These are phyloP conservation scores for Leucaena leucocephala DNA, from an alignment of 306 rosid genomes.

Conservation along the genomic window DNA sequence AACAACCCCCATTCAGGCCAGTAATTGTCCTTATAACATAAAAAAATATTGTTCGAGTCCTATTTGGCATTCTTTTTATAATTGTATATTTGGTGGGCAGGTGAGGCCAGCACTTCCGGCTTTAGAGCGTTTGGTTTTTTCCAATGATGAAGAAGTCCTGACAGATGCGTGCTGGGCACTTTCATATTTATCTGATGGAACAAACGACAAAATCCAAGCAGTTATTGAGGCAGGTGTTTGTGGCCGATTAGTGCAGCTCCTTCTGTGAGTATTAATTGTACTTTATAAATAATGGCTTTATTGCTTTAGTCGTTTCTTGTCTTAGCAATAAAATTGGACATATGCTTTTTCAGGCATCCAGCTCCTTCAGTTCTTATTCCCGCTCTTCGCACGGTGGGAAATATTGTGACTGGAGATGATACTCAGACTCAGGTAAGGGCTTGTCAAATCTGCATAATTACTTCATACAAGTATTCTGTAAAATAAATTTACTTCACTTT, in stretches of 20 bases:
- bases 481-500: background rate
- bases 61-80: slow-evolving; percentile 5
- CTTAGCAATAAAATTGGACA: slow-evolving; percentile 9
- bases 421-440: slow-evolving; percentile 74
- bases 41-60: background rate
- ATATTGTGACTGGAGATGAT: slow-evolving; percentile 92
- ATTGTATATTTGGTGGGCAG: slow-evolving; percentile 45
- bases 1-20: background rate
- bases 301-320: slow-evolving; percentile 1
- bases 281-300: background rate
- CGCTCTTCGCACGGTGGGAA: slow-evolving; percentile 92
- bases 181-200: slow-evolving; percentile 86
- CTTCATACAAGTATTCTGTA: background rate
- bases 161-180: slow-evolving; percentile 95
- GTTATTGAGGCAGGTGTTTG: slow-evolving; percentile 90
- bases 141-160: slow-evolving; percentile 88
- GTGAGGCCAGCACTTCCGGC: slow-evolving; percentile 93
- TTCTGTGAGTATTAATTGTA: slow-evolving; percentile 64
- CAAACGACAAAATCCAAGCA: slow-evolving; percentile 93
- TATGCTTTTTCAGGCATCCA: slow-evolving; percentile 66
- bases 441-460: slow-evolving; percentile 1
- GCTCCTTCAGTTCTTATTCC: slow-evolving; percentile 88
- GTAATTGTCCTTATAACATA: background rate
- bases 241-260: slow-evolving; percentile 74
- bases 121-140: slow-evolving; percentile 77